Evolutionary conservation across 768 basidiomycete genomes (phyloP).

Genomic region (Leucocoprinus leucothites): DNA sequence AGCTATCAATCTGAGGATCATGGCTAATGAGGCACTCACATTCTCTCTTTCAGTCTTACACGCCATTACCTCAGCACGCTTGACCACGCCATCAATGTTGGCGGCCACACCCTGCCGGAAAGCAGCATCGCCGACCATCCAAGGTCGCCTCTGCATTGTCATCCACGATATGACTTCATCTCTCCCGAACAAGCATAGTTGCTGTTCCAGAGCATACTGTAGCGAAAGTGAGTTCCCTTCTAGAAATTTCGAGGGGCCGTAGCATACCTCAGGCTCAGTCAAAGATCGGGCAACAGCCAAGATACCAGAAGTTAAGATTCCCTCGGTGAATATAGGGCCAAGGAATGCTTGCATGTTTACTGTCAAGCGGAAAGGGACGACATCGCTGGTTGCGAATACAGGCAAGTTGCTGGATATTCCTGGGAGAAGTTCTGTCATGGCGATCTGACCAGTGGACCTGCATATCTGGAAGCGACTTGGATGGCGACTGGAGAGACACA

Average conservation of each 20-base stretch:
- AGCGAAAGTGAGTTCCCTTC: conserved; percentile 1
- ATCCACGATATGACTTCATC: conserved; percentile 90
- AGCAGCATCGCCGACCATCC: conserved; percentile 47
- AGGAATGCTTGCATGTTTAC: conserved; percentile 95
- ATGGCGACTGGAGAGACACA: conserved; percentile 78
- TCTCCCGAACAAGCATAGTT: conserved; percentile 85
- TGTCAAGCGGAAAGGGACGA: conserved; percentile 95
- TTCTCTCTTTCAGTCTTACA: conserved; percentile 86
- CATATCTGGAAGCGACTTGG: conserved; percentile 88
- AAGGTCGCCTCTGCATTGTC: conserved; percentile 51
- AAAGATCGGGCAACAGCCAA: conserved; percentile 90
- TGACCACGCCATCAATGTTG: conserved; percentile 67
- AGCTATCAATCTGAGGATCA: not conserved
- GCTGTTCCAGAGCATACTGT: conserved; percentile 90
- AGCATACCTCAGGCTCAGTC: conserved; percentile 82
- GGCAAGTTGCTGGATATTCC: conserved; percentile 44
- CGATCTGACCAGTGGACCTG: conserved; percentile 83
- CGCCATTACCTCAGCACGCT: conserved; percentile 78
- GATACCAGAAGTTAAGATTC: conserved; percentile 79
- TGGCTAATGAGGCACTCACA: conserved; percentile 34
- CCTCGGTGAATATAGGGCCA: conserved; percentile 86
- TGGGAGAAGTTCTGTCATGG: conserved; percentile 92
- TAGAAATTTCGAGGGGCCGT: not conserved
- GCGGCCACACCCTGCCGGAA: conserved; percentile 55
- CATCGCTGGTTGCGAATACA: conserved; percentile 76